Base-by-base conservation (phyloP, 768 basidiomycete genomes). In the Psilocybe cubensis region DNA sequence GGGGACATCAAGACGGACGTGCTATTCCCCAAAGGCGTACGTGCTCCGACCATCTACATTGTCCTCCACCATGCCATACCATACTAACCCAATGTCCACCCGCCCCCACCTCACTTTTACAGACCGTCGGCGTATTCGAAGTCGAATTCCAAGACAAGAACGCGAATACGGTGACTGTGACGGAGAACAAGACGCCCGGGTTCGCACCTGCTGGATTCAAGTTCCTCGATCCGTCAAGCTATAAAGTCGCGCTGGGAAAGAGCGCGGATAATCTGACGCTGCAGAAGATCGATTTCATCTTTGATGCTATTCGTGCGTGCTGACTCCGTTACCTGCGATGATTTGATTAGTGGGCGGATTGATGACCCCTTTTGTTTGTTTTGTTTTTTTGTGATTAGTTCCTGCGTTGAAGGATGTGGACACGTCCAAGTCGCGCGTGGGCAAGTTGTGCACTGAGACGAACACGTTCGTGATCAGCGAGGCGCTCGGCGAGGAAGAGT, bases 101-200 rank as follows among this genome's bases (percentile, higher is more conserved):
- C n/a, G n/a, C n/a, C n/a, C 5, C 33, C 8, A 20, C 31, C 14
- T 29, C 20, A 42, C 21, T 25, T 43, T 24, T 24, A 18, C n/a
- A 56, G 44, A 17, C 35, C 18, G 33, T 52, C 2, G 59, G 59
- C 21, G 24, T 43, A 21, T 40, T 60, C 28, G 59, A 60, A 33
- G 54, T 60, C 35, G 59, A 60, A 35, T 60, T 56, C 42, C 59
- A 60, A 31, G 55, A 56, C 31, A n/a, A 20, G n/a, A 56, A 60
- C 14, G 54, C 54, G 5, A 60, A 60, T 25, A 45, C 59, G 12
- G 25, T 60, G 29, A 60, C 59, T 4, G 59, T 60, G 14, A 56
- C 49, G 10, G 55, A 60, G 53, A 60, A 60, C 54, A 52, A 56
- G 29, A 52, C 27, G 4, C 54, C 59, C 11, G 59, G 59, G 2